Evolutionary conservation across 805 yeast genomes (phyloP).

Genomic region (Metschnikowia cerradonensis): DNA sequence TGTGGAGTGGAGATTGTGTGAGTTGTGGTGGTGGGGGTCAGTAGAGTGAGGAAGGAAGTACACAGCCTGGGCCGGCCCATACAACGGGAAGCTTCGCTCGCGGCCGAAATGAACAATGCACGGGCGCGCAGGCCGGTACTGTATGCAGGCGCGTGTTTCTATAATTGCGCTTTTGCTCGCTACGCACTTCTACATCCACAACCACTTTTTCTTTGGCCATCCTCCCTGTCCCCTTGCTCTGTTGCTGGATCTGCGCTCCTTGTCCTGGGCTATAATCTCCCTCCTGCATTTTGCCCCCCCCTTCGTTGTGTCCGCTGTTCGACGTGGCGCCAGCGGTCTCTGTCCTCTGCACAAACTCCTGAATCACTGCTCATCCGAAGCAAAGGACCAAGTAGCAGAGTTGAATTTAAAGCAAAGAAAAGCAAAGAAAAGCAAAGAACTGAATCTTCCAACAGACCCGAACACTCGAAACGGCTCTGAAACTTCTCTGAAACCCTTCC

Average conservation of each 20-base stretch:
- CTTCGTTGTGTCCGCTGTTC: not conserved
- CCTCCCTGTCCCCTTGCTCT: not conserved
- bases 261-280: not conserved
- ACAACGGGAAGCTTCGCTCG: not conserved
- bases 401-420: too few species aligned
- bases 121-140: not conserved
- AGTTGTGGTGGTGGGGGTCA: too few species aligned
- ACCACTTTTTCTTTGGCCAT: slow-evolving; percentile 1
- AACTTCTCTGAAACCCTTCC: too few species aligned
- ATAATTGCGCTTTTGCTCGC: slow-evolving; percentile 5
- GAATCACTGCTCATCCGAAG: not conserved
- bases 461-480: too few species aligned
- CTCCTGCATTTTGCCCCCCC: not conserved
- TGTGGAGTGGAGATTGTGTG: too few species aligned
- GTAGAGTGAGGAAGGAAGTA: too few species aligned
- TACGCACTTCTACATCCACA: slow-evolving; percentile 1
- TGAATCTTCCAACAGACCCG: too few species aligned
- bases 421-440: too few species aligned
- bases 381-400: too few species aligned
- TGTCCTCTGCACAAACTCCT: not conserved
- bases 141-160: not conserved
- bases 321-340: not conserved
- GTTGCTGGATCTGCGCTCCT: not conserved
- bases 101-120: slow-evolving; percentile 1
- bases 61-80: not conserved